Base-by-base conservation (phyloP, 2,329 filamentous ascomycete species). In the Exophiala mesophila region DNA sequence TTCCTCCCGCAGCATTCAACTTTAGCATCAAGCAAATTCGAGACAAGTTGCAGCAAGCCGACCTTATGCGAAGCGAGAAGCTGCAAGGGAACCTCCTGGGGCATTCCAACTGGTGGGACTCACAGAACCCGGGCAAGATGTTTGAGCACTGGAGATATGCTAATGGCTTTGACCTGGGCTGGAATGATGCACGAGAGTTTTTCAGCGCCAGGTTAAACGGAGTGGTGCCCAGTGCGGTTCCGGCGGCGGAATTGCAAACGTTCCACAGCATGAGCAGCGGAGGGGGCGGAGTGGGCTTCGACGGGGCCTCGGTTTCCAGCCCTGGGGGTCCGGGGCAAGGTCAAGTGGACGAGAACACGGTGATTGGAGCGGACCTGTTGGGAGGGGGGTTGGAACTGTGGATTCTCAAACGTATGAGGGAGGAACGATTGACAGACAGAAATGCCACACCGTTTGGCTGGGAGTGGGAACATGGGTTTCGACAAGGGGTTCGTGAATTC, bases 371-470 rank as follows among this genome's bases (percentile, higher is more conserved):
- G 5, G 75, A 78, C 55, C 72, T 64, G 54, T 76, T 80, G 58
- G 76, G 76, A 5, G 72, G 76, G 5, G 72, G 69, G 57, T 47
- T 77, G 29, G 76, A 80, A 45, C 50, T 78, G n/a, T 80, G 77
- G 77, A 59, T 72, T 10, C 60, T 73, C 56, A 78, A 76, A 59
- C 67, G 77, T 23, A 58, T 80, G 29, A 53, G 66, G 21, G 74
- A 79, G 49, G 69, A 66, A 44, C 71, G 70, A 2, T 67, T 72
- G 49, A 61, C 62, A 26, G 70, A 70, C 7, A 60, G 62, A 13
- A 39, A 52, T 15, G 28, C 6, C 2, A 42, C 34, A 36, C 37
- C 39, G 4, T 62, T 59, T 42, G 55, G 55, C 1, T 66, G 64
- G 64, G 60, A 65, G 44, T 69, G 64, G 63, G 66, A 69, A 38